These are phyloP conservation scores for Tubosaeta brunneosetosa DNA, from an alignment of 768 basidiomycete genomes.

Conservation along the genomic window DNA sequence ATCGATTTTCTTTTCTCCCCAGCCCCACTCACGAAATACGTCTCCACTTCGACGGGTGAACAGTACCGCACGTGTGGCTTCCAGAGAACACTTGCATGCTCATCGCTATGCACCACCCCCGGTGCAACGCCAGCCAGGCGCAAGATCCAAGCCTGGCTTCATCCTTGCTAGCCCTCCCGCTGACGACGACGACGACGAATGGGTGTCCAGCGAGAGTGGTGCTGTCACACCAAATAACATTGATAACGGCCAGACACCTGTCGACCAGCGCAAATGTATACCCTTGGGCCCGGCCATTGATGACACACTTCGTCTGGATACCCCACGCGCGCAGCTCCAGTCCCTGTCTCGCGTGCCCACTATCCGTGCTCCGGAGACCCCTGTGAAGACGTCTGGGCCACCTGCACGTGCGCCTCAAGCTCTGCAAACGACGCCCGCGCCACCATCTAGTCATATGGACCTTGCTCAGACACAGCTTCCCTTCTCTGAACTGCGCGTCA, in stretches of 20 bases:
- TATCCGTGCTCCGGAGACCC: conserved; percentile 27
- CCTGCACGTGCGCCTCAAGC: conserved; percentile 16
- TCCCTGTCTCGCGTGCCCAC: conserved; percentile 33
- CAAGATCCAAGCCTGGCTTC: conserved; percentile 49
- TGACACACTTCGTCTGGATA: conserved; percentile 25
- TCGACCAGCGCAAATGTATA: conserved; percentile 21
- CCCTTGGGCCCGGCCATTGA: conserved; percentile 11
- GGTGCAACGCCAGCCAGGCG: conserved; percentile 29
- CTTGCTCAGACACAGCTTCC: conserved; percentile 13
- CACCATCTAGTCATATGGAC: conserved; percentile 13
- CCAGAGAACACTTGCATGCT: conserved; percentile 34
- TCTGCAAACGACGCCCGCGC: conserved; percentile 8
- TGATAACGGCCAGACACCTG: conserved; percentile 35
- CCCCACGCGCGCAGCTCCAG: conserved; percentile 28
- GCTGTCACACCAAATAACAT: conserved; percentile 58
- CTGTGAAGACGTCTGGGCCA: conserved; percentile 12
- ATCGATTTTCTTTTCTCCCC: conserved; percentile 5
- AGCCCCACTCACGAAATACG: conserved; percentile 22
- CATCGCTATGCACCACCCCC: conserved; percentile 26
- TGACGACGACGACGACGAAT: conserved; percentile 64
- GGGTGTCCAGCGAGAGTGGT: conserved; percentile 77
- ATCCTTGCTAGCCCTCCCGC: conserved; percentile 49
- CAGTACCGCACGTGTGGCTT: conserved; percentile 25
- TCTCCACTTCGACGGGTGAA: conserved; percentile 26
- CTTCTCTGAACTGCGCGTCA: conserved; percentile 17